Conservation (phyloP, 1,284 basidiomycete genomes). For the Sporisorium sorghi region DNA sequence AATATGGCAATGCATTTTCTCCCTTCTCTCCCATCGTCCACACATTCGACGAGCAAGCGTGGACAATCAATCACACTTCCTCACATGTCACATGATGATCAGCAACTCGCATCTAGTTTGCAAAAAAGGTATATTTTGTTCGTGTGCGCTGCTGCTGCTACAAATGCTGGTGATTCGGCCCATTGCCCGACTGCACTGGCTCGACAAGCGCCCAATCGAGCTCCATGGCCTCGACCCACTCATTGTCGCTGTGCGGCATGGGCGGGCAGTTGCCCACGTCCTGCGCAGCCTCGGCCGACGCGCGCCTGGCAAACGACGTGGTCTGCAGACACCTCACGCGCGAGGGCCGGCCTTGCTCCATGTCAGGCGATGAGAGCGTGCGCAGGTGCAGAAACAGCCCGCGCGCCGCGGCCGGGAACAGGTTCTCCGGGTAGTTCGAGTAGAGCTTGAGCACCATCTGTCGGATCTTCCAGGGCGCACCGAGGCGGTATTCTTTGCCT, state of each 20-base stretch:
- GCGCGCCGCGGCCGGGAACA: constrained; percentile 80
- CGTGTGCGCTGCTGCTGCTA: constrained; percentile 4
- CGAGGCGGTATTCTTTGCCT: constrained; percentile 12
- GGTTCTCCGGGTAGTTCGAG: constrained; percentile 74
- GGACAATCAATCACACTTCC: no score
- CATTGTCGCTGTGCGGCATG: constrained; percentile 31
- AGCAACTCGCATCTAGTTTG: neutral
- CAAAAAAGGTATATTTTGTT: neutral
- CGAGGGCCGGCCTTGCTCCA: constrained; percentile 18
- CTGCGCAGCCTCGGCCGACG: constrained; percentile 18
- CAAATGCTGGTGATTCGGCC: constrained; percentile 21
- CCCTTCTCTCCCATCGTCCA: neutral
- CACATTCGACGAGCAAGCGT: no score
- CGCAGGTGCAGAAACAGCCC: constrained; percentile 79
- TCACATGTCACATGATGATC: constrained; percentile 2
- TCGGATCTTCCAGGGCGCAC: constrained; percentile 57
- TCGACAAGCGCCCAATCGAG: constrained; percentile 40
- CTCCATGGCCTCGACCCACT: constrained; percentile 51
- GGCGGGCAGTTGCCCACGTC: constrained; percentile 46
- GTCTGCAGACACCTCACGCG: constrained; percentile 41
- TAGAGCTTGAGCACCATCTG: constrained; percentile 73
- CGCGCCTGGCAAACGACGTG: constrained; percentile 30
- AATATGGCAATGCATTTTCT: constrained; percentile 6
- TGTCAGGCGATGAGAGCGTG: constrained; percentile 73
- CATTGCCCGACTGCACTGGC: neutral